These are phyloP conservation scores for Tylopilus subfusipes DNA, from an alignment of 768 basidiomycete species.

Conservation along the genomic window DNA sequence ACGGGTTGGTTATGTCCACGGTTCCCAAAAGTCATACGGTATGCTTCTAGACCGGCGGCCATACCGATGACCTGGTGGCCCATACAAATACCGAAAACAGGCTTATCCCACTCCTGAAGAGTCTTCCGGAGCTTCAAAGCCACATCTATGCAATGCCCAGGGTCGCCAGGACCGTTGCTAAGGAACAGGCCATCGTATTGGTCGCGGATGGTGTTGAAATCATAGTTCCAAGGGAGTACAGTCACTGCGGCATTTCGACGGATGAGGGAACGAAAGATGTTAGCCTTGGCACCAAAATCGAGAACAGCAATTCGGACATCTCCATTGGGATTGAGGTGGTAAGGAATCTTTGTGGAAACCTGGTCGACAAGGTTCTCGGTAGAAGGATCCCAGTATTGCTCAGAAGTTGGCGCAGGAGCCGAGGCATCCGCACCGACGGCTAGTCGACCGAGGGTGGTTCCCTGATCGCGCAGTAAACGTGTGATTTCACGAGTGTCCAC, in stretches of 20 bases:
- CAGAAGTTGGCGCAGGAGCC: slow-evolving; percentile 50
- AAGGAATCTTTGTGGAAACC: slow-evolving; percentile 81
- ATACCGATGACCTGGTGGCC: slow-evolving; percentile 98
- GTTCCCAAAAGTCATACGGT: slow-evolving; percentile 99
- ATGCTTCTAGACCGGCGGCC: slow-evolving; percentile 94
- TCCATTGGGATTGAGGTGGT: slow-evolving; percentile 81
- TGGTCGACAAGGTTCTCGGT: slow-evolving; percentile 91
- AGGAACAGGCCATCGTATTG: slow-evolving; percentile 94
- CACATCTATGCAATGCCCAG: slow-evolving; percentile 82
- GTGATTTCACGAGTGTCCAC: slow-evolving; percentile 99
- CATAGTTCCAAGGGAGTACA: slow-evolving; percentile 95
- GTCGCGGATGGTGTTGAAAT: slow-evolving; percentile 90
- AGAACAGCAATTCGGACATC: slow-evolving; percentile 92
- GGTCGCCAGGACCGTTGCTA: slow-evolving; percentile 96
- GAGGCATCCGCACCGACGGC: slow-evolving; percentile 74
- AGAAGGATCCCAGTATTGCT: slow-evolving; percentile 94
- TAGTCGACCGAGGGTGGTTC: slow-evolving; percentile 91
- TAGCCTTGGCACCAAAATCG: slow-evolving; percentile 97
- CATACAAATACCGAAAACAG: slow-evolving; percentile 99
- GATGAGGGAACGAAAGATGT: slow-evolving; percentile 90
- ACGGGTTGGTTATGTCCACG: slow-evolving; percentile 99
- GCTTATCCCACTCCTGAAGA: slow-evolving; percentile 84
- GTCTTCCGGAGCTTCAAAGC: slow-evolving; percentile 77
- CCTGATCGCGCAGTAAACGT: slow-evolving; percentile 88
- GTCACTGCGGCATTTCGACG: slow-evolving; percentile 90